Evolutionary conservation across 2,329 filamentous ascomycete genomes (phyloP).

Genomic region (Hirsutella rhossiliensis): DNA sequence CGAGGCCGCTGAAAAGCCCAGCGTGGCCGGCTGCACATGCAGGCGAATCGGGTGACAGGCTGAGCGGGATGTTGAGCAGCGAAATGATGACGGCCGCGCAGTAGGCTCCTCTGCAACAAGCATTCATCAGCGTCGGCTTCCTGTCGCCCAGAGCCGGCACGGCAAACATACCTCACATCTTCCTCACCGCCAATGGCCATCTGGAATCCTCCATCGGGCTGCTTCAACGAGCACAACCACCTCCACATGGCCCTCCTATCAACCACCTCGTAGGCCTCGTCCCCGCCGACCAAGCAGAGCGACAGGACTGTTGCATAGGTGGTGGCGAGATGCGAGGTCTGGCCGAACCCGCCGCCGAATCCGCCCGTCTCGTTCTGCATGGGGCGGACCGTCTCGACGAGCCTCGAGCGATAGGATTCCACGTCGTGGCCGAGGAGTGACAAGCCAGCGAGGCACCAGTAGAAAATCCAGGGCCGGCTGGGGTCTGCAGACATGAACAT

Average conservation of each 20-base stretch:
- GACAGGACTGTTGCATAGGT: constrained; percentile 78
- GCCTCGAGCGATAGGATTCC: constrained; percentile 51
- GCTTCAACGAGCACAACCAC: constrained; percentile 80
- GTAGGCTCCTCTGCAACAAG: constrained; percentile 61
- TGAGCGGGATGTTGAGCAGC: constrained; percentile 70
- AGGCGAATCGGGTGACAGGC: constrained; percentile 62
- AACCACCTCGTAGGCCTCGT: constrained; percentile 61
- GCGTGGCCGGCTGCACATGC: constrained; percentile 49
- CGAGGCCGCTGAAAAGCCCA: constrained; percentile 58
- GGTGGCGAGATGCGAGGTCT: constrained; percentile 76
- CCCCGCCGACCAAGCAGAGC: constrained; percentile 65
- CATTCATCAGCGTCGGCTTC: background rate
- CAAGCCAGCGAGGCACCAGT: constrained; percentile 77
- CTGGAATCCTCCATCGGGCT: constrained; percentile 78
- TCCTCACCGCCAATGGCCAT: constrained; percentile 81
- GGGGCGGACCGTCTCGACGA: constrained; percentile 62
- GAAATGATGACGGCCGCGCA: constrained; percentile 79
- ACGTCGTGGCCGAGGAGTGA: constrained; percentile 66
- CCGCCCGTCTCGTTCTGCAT: constrained; percentile 78
- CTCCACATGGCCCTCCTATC: constrained; percentile 81
- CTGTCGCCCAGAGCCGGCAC: background rate
- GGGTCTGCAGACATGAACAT: constrained; percentile 69
- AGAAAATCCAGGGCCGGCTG: constrained; percentile 85
- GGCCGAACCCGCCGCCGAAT: constrained; percentile 88
- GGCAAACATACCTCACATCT: constrained; percentile 62